These are phyloP conservation scores for Rhytidiadelphus loreus DNA, from an alignment of 225 moss, liverwort and hornwort species.

Conservation along the genomic window DNA sequence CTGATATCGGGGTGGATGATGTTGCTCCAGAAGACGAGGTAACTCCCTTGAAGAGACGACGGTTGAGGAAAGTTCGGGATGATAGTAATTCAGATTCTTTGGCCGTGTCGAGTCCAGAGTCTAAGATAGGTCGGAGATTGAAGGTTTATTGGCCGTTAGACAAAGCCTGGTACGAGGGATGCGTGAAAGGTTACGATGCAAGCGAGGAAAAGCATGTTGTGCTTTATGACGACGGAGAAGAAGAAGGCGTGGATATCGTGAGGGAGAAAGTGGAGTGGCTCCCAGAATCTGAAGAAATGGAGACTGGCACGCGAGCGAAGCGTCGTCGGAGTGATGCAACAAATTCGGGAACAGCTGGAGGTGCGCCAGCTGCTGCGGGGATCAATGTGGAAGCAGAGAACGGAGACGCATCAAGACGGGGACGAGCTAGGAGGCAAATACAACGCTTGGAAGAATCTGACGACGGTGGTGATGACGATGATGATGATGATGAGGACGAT, in stretches of 20 bases:
- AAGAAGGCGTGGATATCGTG: conserved; percentile 32
- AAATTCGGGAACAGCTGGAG: neutral
- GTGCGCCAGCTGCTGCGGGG: neutral
- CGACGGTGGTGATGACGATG: neutral
- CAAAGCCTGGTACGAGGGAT: conserved; percentile 80
- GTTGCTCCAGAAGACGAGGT: neutral
- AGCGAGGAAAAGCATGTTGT: conserved; percentile 35
- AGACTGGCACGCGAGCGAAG: neutral
- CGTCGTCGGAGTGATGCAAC: neutral
- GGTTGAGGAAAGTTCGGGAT: conserved; percentile 18
- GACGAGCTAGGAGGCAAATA: conserved; percentile 18
- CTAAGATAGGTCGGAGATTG: conserved; percentile 52
- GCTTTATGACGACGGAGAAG: conserved; percentile 71
- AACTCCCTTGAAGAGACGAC: conserved; percentile 27
- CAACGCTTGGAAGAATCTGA: conserved; percentile 13
- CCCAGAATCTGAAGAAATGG: conserved; percentile 10
- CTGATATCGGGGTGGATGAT: neutral
- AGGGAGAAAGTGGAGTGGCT: conserved; percentile 79
- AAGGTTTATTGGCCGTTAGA: conserved; percentile 87
- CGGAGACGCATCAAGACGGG: neutral
- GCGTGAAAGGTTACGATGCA: conserved; percentile 39
- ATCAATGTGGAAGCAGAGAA: neutral
- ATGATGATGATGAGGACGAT: conserved; percentile 25
- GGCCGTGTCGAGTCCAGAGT: conserved; percentile 3
- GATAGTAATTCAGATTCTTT: neutral